phyloP scores from a whole-genome alignment of 192 early-diverging fungal species.

The Backusella luteola region DNA sequence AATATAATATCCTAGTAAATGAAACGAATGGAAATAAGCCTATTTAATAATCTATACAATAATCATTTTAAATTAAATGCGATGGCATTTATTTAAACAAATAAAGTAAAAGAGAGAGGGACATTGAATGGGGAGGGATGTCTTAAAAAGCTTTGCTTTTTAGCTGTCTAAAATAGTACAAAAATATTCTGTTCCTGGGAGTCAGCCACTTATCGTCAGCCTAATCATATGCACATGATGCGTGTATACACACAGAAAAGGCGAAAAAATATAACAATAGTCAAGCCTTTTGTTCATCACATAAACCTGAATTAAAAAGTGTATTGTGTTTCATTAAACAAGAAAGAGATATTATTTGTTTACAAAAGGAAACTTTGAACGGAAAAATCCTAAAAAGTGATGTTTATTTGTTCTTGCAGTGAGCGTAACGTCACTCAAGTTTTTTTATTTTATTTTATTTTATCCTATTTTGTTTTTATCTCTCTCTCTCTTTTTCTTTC shows the following conservation, averaged over 20 bases:
- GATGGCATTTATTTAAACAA: not conserved
- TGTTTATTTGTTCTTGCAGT: constrained; percentile 3
- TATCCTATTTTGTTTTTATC: not conserved
- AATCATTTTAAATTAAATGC: no score
- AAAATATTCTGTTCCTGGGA: not conserved
- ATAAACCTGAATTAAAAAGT: not conserved
- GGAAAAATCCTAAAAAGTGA: not conserved
- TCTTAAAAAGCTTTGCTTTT: not conserved
- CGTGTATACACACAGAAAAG: not conserved
- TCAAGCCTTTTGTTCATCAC: not conserved
- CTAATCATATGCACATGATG: not conserved
- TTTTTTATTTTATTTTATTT: not conserved
- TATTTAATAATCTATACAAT: not conserved
- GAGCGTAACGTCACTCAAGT: not conserved
- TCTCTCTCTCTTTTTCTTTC: not conserved
- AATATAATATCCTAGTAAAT: no score
- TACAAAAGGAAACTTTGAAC: constrained; percentile 10
- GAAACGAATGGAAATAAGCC: not conserved
- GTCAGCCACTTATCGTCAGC: not conserved
- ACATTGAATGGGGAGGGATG: not conserved
- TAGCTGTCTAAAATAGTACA: not conserved
- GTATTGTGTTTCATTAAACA: not conserved
- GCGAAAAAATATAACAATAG: no score
- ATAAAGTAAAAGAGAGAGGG: not conserved
- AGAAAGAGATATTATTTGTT: not conserved